Base-by-base conservation (phyloP, 345 rosid species). In the Lepidium sativum region DNA sequence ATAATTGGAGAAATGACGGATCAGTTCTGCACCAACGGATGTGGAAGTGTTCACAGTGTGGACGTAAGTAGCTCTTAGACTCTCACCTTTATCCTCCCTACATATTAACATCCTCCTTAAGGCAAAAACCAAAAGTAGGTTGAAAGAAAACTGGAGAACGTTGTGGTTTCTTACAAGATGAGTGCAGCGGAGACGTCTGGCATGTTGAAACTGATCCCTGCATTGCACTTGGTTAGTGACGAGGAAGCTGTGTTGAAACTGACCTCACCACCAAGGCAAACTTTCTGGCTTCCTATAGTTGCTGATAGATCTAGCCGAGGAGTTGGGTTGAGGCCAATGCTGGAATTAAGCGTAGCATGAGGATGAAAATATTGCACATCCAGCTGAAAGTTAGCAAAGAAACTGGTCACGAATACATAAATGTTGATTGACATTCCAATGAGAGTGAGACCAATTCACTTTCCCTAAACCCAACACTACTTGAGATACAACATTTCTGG, bases 301-400 rank as follows among this genome's bases (percentile, higher is more conserved):
- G 88, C 92, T 27, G 97, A 85, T 45, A 89, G 72, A 69, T 87
- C 94, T 75, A 89, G 70, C 43, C 60, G 77, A 11, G 97, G 97
- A 54, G 79, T 72, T 67, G 95, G 87, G 69, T 87, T 86, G 52
- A 89, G 82, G 69, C 91, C 97, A 71, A 87, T 86, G 70, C 89
- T 80, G 43, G 89, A 82, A 65, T 75, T 78, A 63, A 87, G 72
- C 43, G 86, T 86, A 3, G 86, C 91, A 67, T 85, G 87, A 53
- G 77, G 86, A 72, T 90, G 92, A 70, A 80, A 74, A 75, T 90
- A 87, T 63, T 87, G 88, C 58, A 90, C 80, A 55, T 90, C 97
- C 74, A 90, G 73, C 97, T 90, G 83, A 48, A 67, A 23, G 31
- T 38, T 35, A 67, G 57, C 40, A 73, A 32, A 67, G 9, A 53